Base-by-base conservation (phyloP, 2,329 filamentous ascomycete genomes). In the Cytospora piceicola region DNA sequence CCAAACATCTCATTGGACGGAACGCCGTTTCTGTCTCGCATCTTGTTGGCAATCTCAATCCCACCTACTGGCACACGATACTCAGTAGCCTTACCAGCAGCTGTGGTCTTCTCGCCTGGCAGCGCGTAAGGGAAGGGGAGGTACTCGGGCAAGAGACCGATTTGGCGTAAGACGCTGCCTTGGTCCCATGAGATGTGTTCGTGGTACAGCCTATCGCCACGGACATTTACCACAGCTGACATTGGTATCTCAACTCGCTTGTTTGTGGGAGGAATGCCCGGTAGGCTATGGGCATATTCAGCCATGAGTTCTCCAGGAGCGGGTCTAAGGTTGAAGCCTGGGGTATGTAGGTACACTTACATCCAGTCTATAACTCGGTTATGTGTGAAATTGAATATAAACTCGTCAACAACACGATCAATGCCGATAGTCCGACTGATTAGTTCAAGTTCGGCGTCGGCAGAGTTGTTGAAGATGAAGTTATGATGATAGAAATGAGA, bases 131-230 rank as follows among this genome's bases (percentile, higher is more conserved):
- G 88, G 67, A 87, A 91, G 0, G 85, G 83, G 0, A 91, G 79
- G 68, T 87, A 91, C 64, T 90, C 83, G 0, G 88, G 88, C 59
- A 92, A 72, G 24, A 90, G 72, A 0, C 86, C 88, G 1, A 89
- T 74, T 72, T 91, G 89, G 8, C 80, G 75, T 12, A 92, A 76
- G 1, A 85, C 82, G 0, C 85, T 88, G 0, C 80, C 85, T 73
- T 91, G 88, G 66, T 92, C 89, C 88, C 89, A 92, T 17, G 82
- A 78, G 53, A 92, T 91, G 70, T 91, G 89, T 73, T 92, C 89
- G 69, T 91, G 88, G 69, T 86, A 90, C 0, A 92, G 76, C 0
- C 88, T 79, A 71, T 91, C 88, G 2, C 89, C 89, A 1, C 89
- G 83, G 61, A 91, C 82, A 64, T 89, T 89, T 5, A 91, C 88